Evolutionary conservation across 225 moss, liverwort and hornwort species (phyloP).

Genomic region (Thuidium tamariscinum): DNA sequence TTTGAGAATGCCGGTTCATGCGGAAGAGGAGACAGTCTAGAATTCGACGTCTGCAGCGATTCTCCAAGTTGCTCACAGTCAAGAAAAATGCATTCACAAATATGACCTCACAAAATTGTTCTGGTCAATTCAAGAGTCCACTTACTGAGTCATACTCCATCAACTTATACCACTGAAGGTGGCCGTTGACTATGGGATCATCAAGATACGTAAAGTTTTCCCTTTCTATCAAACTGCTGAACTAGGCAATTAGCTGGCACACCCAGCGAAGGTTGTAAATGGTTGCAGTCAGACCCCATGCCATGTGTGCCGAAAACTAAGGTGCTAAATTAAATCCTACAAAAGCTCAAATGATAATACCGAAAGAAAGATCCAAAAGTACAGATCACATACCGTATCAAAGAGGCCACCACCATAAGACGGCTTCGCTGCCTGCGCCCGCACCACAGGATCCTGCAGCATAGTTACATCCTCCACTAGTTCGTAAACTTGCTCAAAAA

Average conservation of each 20-base stretch:
- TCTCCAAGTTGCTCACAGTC: slow-evolving; percentile 23
- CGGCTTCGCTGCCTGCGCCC: slow-evolving; percentile 53
- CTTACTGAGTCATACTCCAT: neutral
- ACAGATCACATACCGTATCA: slow-evolving; percentile 41
- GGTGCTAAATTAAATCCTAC: neutral
- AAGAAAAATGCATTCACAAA: neutral
- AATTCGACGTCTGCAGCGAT: slow-evolving; percentile 55
- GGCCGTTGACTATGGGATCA: neutral
- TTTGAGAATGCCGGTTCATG: slow-evolving; percentile 75
- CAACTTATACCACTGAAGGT: neutral
- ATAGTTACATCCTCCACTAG: neutral
- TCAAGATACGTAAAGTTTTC: neutral
- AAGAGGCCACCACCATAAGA: slow-evolving; percentile 66
- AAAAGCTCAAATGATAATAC: neutral
- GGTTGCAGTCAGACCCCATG: neutral
- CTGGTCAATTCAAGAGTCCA: neutral
- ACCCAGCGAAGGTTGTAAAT: neutral
- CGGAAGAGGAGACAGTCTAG: slow-evolving; percentile 80
- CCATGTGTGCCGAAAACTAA: neutral
- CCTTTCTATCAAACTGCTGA: neutral
- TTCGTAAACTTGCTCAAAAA: neutral
- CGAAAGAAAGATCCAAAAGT: neutral
- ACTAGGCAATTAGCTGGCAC: neutral
- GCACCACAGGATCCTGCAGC: slow-evolving; percentile 74
- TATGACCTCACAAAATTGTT: neutral